A percentile compares a stretch with the other conserved stretches of the same genome.
These are phyloP conservation scores for Licmophora abbreviata DNA, from an alignment of 108 stramenopile species.

Conservation along the genomic window DNA sequence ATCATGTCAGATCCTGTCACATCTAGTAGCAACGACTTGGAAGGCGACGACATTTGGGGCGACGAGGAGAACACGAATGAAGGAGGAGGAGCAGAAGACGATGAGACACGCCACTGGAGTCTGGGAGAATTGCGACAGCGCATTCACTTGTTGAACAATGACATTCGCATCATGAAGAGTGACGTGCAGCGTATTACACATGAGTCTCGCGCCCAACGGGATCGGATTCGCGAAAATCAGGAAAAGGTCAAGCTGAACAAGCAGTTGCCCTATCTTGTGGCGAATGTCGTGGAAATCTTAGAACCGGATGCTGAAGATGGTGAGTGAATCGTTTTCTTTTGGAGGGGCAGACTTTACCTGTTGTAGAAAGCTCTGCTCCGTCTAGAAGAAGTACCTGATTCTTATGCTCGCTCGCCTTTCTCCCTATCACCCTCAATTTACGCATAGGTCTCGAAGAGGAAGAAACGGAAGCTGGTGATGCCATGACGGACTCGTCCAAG, in stretches of 20 bases:
- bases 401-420: not conserved
- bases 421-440: not conserved
- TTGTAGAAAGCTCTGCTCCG: not conserved
- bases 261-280: slow-evolving; percentile 98
- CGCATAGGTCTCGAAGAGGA: slow-evolving; percentile 45
- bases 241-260: slow-evolving; percentile 99
- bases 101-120: slow-evolving; percentile 82
- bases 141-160: slow-evolving; percentile 93
- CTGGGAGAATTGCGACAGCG: slow-evolving; percentile 91
- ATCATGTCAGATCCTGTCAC: too few species aligned
- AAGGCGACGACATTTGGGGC: slow-evolving; percentile 94
- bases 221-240: slow-evolving; percentile 96
- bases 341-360: not conserved
- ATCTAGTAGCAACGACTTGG: too few species aligned
- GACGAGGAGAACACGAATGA: slow-evolving; percentile 34
- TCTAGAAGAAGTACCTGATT: not conserved
- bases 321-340: slow-evolving; percentile 29
- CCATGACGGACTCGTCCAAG: slow-evolving; percentile 58
- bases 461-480: slow-evolving; percentile 63
- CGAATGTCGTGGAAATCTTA: slow-evolving; percentile 93
- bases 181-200: slow-evolving; percentile 94
- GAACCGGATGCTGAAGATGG: slow-evolving; percentile 94
- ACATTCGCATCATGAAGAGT: slow-evolving; percentile 94
- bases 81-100: slow-evolving; percentile 53
- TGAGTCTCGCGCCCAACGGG: slow-evolving; percentile 82